These are phyloP conservation scores for Discostella stelligera DNA, from an alignment of 352 stramenopile genomes.

Conservation along the genomic window DNA sequence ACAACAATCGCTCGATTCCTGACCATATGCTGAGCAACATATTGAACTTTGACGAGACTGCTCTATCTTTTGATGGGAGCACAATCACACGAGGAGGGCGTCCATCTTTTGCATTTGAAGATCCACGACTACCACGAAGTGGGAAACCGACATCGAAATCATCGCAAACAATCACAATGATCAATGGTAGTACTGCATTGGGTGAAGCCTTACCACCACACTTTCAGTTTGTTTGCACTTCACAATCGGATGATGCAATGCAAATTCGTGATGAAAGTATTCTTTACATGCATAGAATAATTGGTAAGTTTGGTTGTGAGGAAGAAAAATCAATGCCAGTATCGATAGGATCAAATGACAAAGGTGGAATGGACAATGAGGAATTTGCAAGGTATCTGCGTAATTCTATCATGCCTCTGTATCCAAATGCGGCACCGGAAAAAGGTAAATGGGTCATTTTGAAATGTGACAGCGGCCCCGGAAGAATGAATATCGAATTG, in stretches of 20 bases:
- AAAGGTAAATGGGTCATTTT: not conserved
- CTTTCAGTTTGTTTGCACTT: not conserved
- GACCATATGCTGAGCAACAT: not conserved
- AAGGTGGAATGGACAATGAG: slow-evolving; percentile 1
- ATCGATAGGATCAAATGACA: not conserved
- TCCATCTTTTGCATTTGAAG: not conserved
- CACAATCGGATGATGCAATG: not conserved
- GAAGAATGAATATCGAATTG: not conserved
- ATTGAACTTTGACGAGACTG: not conserved
- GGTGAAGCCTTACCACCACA: slow-evolving; percentile 1
- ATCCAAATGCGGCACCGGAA: not conserved
- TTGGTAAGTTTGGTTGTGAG: not conserved
- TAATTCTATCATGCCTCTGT: slow-evolving; percentile 3
- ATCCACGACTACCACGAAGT: not conserved
- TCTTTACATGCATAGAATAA: not conserved
- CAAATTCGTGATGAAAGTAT: not conserved
- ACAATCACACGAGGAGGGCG: not conserved
- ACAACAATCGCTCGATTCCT: not conserved
- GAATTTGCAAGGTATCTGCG: not conserved
- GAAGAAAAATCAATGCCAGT: not conserved
- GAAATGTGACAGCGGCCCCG: slow-evolving; percentile 1
- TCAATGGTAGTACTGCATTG: not conserved
- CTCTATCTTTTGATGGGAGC: not conserved
- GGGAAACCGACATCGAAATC: not conserved
- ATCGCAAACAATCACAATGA: not conserved